phyloP scores from a whole-genome alignment of 495 filamentous ascomycete genomes.

The Aspergillus baeticus region DNA sequence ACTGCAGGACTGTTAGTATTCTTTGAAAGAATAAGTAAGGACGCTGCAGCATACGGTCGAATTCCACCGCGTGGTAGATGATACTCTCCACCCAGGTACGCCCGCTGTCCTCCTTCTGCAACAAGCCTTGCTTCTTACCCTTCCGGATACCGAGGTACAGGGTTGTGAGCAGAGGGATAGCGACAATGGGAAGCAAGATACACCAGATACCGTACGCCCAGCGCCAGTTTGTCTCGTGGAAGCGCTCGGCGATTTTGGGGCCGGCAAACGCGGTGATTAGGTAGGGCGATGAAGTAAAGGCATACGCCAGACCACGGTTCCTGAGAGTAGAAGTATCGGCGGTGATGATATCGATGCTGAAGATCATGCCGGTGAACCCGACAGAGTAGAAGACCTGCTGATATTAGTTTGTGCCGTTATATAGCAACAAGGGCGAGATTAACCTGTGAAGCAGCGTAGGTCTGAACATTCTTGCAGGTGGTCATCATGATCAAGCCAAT shows the following conservation, averaged over 20 bases:
- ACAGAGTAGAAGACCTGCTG: slow-evolving; percentile 45
- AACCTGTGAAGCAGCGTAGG: slow-evolving; percentile 59
- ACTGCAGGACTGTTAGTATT: slow-evolving; percentile 19
- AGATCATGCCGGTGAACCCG: slow-evolving; percentile 53
- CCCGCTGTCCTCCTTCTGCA: no score
- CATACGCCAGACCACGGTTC: slow-evolving; percentile 57
- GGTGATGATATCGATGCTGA: slow-evolving; percentile 54
- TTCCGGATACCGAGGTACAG: no score
- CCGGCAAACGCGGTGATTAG: slow-evolving; percentile 46
- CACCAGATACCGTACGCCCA: no score
- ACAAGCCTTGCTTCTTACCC: no score
- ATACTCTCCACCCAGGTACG: no score
- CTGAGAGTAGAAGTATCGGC: slow-evolving; percentile 58
- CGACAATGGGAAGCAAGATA: no score
- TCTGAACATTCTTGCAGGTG: slow-evolving; percentile 43
- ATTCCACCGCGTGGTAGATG: no score
- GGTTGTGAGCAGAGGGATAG: no score
- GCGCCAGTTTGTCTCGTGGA: slow-evolving; percentile 48
- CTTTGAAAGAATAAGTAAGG: no score
- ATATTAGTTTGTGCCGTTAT: background rate
- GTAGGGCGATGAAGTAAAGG: slow-evolving; percentile 51
- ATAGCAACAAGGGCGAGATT: slow-evolving; percentile 49
- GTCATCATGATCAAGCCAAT: slow-evolving; percentile 49
- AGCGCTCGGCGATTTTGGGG: slow-evolving; percentile 27
- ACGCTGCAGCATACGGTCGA: no score